A percentile compares a stretch with the other conserved stretches of the same genome.
These are phyloP conservation scores for Rhinocladiella mackenziei DNA, from an alignment of 2,329 filamentous ascomycete species.

Conservation along the genomic window DNA sequence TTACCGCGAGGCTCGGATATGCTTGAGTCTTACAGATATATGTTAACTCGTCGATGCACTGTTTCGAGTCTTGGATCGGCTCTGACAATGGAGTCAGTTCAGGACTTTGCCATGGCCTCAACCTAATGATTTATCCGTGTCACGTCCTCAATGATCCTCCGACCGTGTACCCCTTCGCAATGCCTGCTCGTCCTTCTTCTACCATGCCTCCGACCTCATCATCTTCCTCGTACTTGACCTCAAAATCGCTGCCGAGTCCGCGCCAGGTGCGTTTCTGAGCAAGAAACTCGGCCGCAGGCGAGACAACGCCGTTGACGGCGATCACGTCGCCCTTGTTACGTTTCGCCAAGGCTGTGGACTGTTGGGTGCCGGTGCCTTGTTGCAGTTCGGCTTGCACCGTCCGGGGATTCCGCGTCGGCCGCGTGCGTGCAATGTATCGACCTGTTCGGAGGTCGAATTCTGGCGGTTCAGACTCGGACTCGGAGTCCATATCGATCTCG, in stretches of 20 bases:
- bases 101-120: too few relatives aligned
- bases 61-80: too few relatives aligned
- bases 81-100: too few relatives aligned
- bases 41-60: too few relatives aligned
- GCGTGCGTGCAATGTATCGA: constrained; percentile 69
- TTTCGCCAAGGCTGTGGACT: constrained; percentile 57
- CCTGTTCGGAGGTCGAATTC: constrained; percentile 92
- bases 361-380: constrained; percentile 15
- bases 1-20: too few relatives aligned
- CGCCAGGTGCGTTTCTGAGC: constrained; percentile 82
- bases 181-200: constrained; percentile 80
- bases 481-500: constrained; percentile 52
- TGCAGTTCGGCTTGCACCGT: neutral
- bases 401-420: constrained; percentile 39
- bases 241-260: constrained; percentile 83
- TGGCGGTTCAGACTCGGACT: constrained; percentile 62
- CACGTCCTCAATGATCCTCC: constrained; percentile 40
- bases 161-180: constrained; percentile 83
- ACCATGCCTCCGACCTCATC: constrained; percentile 58
- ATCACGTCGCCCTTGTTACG: constrained; percentile 65
- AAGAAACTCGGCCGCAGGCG: constrained; percentile 85
- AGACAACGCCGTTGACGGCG: constrained; percentile 78
- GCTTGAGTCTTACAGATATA: too few relatives aligned
- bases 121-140: too few relatives aligned
- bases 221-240: constrained; percentile 56